Conservation (phyloP, 805 yeast genomes). For the Nakazawaea siamensis region DNA sequence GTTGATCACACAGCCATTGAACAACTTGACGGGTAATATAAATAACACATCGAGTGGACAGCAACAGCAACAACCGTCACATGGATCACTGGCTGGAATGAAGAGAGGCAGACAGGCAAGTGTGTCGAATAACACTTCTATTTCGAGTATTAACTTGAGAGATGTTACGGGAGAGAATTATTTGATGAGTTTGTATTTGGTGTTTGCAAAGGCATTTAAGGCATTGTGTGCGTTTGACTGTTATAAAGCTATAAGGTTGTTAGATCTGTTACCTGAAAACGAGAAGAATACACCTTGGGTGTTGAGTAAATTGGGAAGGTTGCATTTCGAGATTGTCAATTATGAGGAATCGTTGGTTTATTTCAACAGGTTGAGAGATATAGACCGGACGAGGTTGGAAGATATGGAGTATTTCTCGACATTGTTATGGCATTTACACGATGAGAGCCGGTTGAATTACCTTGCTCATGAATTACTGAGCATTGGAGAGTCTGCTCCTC, state of each 20-base stretch:
- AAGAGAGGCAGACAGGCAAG: constrained; percentile 12
- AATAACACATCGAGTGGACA: not conserved
- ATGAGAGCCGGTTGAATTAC: constrained; percentile 69
- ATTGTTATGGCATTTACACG: constrained; percentile 84
- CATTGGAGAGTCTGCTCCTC: constrained; percentile 55
- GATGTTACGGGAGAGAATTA: constrained; percentile 25
- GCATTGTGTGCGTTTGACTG: constrained; percentile 65
- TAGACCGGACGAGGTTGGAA: constrained; percentile 70
- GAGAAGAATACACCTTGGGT: constrained; percentile 81
- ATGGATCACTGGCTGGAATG: no score
- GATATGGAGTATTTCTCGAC: constrained; percentile 94
- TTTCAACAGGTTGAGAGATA: constrained; percentile 51
- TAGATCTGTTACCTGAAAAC: constrained; percentile 54
- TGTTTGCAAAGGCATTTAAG: constrained; percentile 53
- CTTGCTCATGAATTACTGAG: constrained; percentile 76
- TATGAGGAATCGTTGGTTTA: constrained; percentile 66
- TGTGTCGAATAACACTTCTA: constrained; percentile 5
- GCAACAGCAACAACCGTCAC: constrained; percentile 2
- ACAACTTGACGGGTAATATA: constrained; percentile 9
- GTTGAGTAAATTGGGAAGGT: constrained; percentile 65
- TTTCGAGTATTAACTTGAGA: constrained; percentile 7
- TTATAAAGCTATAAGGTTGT: constrained; percentile 63
- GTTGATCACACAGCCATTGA: constrained; percentile 32
- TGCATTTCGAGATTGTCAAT: constrained; percentile 82
- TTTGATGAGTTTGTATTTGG: constrained; percentile 37